Percentiles rank a stretch among this genome's conserved stretches.
phyloP scores from a whole-genome alignment of 192 early-diverging fungal species.

The Entomortierella lignicola region DNA sequence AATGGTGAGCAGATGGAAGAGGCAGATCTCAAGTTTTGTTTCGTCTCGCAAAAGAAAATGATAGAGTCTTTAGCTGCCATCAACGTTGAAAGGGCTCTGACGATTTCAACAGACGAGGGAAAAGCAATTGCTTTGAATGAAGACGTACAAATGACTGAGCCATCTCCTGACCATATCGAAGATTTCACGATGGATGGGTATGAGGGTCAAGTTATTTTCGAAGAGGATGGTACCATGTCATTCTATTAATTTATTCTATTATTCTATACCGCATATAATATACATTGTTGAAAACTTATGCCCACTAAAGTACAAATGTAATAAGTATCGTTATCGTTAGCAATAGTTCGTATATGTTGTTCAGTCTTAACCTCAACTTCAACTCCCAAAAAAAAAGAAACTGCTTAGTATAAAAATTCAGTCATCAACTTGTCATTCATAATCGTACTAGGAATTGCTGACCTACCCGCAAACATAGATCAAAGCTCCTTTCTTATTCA shows the following conservation, averaged over 20 bases:
- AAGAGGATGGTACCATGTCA: not conserved
- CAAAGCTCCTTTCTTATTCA: slow-evolving; percentile 69
- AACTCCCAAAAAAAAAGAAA: too few species aligned
- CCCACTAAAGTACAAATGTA: slow-evolving; percentile 1
- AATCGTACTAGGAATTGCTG: not conserved
- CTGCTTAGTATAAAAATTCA: too few species aligned
- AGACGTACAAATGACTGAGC: not conserved
- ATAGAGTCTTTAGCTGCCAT: too few species aligned
- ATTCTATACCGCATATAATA: not conserved
- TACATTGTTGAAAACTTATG: not conserved
- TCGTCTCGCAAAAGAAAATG: slow-evolving; percentile 14
- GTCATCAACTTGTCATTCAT: too few species aligned
- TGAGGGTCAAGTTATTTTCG: not conserved
- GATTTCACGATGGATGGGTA: not conserved
- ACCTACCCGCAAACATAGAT: slow-evolving; percentile 81
- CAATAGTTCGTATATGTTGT: too few species aligned
- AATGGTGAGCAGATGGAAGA: slow-evolving; percentile 24
- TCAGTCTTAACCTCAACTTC: too few species aligned
- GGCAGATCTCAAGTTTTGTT: slow-evolving; percentile 26
- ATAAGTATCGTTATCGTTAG: too few species aligned
- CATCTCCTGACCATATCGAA: not conserved
- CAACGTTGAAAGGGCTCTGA: too few species aligned
- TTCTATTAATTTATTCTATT: not conserved
- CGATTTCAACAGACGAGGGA: too few species aligned
- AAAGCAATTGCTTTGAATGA: too few species aligned